phyloP scores from a whole-genome alignment of 805 yeast species.

The Hanseniaspora guilliermondii region DNA sequence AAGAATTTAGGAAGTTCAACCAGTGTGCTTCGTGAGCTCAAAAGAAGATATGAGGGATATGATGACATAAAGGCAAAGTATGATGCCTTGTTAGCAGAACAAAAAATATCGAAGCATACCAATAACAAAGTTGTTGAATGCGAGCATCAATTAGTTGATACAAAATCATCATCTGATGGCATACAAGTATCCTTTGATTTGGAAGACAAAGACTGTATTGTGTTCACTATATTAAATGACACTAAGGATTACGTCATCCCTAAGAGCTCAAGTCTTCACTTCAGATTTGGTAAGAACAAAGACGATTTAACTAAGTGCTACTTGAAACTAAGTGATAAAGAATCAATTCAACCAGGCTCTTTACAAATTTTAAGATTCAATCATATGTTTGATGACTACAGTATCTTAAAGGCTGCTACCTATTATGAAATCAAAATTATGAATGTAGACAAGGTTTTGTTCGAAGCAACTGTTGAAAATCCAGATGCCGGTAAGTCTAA shows the following conservation, averaged over 20 bases:
- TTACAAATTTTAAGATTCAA: conserved; percentile 10
- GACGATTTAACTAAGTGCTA: conserved; percentile 10
- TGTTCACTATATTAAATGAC: conserved; percentile 9
- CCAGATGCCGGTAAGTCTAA: not conserved
- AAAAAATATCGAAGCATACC: not conserved
- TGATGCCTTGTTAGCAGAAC: not conserved
- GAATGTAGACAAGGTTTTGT: conserved; percentile 1
- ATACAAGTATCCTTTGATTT: conserved; percentile 8
- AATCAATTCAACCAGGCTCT: conserved; percentile 9
- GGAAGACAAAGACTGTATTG: conserved; percentile 6
- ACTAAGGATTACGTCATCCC: conserved; percentile 7
- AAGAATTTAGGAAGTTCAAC: conserved; percentile 16
- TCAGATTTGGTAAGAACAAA: conserved; percentile 5
- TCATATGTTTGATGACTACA: conserved; percentile 12
- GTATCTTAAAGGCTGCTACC: not conserved
- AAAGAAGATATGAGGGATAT: conserved; percentile 18
- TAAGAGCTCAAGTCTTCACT: conserved; percentile 7
- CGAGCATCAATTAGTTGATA: not conserved
- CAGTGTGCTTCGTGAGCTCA: conserved; percentile 16
- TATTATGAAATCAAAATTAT: conserved; percentile 11
- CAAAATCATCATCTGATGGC: not conserved
- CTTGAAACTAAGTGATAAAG: conserved; percentile 5
- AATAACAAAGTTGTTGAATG: not conserved
- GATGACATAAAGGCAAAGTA: not conserved
- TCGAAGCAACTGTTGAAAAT: not conserved